These are phyloP conservation scores for Wickerhamomyces canadensis DNA, from an alignment of 805 yeast species.

Conservation along the genomic window DNA sequence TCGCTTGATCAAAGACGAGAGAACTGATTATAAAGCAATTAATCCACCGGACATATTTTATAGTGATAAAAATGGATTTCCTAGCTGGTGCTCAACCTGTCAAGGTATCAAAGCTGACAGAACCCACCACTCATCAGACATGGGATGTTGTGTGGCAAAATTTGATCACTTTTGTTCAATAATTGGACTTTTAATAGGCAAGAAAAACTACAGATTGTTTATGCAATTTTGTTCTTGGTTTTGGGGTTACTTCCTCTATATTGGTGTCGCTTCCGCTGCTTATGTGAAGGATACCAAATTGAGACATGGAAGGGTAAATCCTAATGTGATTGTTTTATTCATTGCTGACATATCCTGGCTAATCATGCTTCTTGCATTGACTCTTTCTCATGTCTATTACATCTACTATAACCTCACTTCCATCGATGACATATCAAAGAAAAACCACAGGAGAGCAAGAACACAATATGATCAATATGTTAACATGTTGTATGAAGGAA, in stretches of 20 bases:
- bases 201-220: slow-evolving; percentile 56
- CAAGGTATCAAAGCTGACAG: slow-evolving; percentile 60
- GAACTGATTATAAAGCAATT: slow-evolving; percentile 21
- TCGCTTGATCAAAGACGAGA: slow-evolving; percentile 20
- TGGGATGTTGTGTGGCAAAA: slow-evolving; percentile 54
- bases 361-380: slow-evolving; percentile 38
- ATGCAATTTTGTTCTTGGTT: slow-evolving; percentile 42
- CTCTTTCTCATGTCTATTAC: slow-evolving; percentile 38
- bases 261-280: slow-evolving; percentile 33
- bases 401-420: slow-evolving; percentile 48
- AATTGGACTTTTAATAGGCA: slow-evolving; percentile 71
- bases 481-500: slow-evolving; percentile 26
- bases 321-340: slow-evolving; percentile 44
- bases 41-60: slow-evolving; percentile 53
- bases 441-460: slow-evolving; percentile 23
- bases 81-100: slow-evolving; percentile 70
- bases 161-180: slow-evolving; percentile 85
- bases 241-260: slow-evolving; percentile 31
- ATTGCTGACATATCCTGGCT: slow-evolving; percentile 40
- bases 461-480: slow-evolving; percentile 21
- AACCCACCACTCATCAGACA: slow-evolving; percentile 60
- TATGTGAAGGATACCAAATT: slow-evolving; percentile 24
- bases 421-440: slow-evolving; percentile 47
- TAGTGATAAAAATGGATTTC: slow-evolving; percentile 71
- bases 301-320: slow-evolving; percentile 30